A percentile compares a stretch with the other conserved stretches of the same genome.
phyloP scores from a whole-genome alignment of 805 yeast genomes.

The Kazachstania kunashirensis region DNA sequence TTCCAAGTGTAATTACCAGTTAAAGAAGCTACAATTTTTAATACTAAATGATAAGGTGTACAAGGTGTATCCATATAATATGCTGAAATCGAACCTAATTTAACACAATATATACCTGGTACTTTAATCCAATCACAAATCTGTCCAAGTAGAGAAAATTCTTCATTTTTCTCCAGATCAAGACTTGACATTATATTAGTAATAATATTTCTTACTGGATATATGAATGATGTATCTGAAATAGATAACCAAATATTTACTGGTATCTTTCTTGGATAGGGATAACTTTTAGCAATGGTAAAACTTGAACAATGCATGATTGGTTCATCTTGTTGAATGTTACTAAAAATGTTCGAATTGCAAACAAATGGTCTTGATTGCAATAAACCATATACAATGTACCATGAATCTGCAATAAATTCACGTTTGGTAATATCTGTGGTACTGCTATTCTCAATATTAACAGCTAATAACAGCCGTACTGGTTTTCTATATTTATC shows the following conservation, averaged over 20 bases:
- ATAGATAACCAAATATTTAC: constrained; percentile 17
- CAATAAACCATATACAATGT: constrained; percentile 12
- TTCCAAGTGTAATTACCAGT: constrained; percentile 22
- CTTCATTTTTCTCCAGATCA: constrained; percentile 6
- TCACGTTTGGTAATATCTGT: not conserved
- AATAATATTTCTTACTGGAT: constrained; percentile 2
- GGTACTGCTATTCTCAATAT: not conserved
- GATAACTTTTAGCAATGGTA: constrained; percentile 1
- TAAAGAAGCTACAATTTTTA: constrained; percentile 14
- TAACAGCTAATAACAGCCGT: not conserved
- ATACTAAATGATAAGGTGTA: too few species aligned
- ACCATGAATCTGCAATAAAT: constrained; percentile 18
- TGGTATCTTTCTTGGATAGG: constrained; percentile 3
- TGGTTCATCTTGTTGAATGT: not conserved
- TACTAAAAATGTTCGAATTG: not conserved
- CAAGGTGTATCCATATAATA: too few species aligned
- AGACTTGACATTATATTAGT: constrained; percentile 12
- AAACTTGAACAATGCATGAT: constrained; percentile 2
- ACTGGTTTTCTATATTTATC: constrained; percentile 9
- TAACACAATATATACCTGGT: constrained; percentile 17
- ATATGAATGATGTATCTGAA: constrained; percentile 4
- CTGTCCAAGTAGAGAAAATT: constrained; percentile 9
- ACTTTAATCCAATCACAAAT: constrained; percentile 15
- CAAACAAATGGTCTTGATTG: constrained; percentile 3
- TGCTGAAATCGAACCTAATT: constrained; percentile 12